Evolutionary conservation across 2,329 filamentous ascomycete species (phyloP).

Genomic region (Cytospora schulzeri): DNA sequence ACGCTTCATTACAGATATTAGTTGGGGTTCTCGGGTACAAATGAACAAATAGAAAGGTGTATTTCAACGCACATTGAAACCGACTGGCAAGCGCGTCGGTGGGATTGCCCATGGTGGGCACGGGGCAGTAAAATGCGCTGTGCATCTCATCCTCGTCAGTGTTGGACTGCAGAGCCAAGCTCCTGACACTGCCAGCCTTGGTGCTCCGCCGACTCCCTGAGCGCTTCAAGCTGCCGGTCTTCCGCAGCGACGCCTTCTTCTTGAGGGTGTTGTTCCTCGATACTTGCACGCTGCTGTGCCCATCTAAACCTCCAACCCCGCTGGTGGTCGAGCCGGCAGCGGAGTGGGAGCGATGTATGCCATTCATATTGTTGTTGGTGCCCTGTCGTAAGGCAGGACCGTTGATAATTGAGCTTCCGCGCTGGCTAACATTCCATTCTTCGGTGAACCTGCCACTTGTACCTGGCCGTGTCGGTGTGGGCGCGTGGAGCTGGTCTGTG

Average conservation of each 20-base stretch:
- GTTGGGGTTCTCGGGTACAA: not conserved
- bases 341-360: constrained; percentile 64
- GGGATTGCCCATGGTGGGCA: constrained; percentile 83
- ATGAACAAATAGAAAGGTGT: no score
- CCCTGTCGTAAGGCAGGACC: constrained; percentile 37
- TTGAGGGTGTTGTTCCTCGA: constrained; percentile 73
- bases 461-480: constrained; percentile 39
- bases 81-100: constrained; percentile 85
- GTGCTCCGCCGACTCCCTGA: constrained; percentile 80
- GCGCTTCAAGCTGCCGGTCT: constrained; percentile 73
- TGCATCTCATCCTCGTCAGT: constrained; percentile 70
- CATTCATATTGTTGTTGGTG: constrained; percentile 27
- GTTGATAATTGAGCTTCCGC: constrained; percentile 66
- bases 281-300: constrained; percentile 41
- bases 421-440: constrained; percentile 70
- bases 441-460: constrained; percentile 62
- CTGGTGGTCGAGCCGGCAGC: constrained; percentile 55
- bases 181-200: constrained; percentile 83
- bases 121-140: constrained; percentile 86
- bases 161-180: constrained; percentile 71
- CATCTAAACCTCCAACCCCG: constrained; percentile 41
- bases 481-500: constrained; percentile 28
- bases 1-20: constrained; percentile 61
- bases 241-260: constrained; percentile 81
- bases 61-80: constrained; percentile 72